Percentiles rank a stretch among this genome's conserved stretches.
phyloP scores from a whole-genome alignment of 768 basidiomycete genomes.

The Russula griseocarnosa region DNA sequence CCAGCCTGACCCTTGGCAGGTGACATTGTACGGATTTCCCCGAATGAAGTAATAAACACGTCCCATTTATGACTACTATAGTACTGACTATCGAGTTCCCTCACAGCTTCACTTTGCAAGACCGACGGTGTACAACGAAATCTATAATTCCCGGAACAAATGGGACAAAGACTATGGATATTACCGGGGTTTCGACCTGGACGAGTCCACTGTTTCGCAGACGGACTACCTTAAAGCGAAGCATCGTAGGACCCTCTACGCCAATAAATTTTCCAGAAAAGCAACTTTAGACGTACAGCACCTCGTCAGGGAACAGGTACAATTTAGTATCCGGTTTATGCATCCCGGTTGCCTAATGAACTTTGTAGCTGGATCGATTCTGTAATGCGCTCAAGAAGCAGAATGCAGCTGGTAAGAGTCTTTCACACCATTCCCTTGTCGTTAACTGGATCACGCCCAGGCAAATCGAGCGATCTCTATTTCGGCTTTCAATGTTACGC shows the following conservation, averaged over 20 bases:
- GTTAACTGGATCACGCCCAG: not conserved
- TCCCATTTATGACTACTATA: not conserved
- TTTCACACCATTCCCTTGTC: not conserved
- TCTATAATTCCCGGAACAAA: constrained; percentile 24
- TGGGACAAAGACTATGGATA: constrained; percentile 41
- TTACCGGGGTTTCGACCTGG: constrained; percentile 39
- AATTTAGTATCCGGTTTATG: not conserved
- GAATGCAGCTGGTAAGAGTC: constrained; percentile 11
- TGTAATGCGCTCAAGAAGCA: constrained; percentile 18
- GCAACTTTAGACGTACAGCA: constrained; percentile 37
- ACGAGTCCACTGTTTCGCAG: constrained; percentile 38
- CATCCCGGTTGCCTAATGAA: not conserved
- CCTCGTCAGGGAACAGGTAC: constrained; percentile 36
- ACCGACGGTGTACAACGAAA: constrained; percentile 16
- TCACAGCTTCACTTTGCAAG: constrained; percentile 16
- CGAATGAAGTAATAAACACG: constrained; percentile 6
- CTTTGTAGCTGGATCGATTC: constrained; percentile 37
- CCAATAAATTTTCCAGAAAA: constrained; percentile 41
- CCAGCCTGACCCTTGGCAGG: not conserved
- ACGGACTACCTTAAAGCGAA: constrained; percentile 37
- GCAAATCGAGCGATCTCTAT: constrained; percentile 37
- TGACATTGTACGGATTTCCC: constrained; percentile 21
- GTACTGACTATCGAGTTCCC: not conserved
- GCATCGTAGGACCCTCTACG: constrained; percentile 35
- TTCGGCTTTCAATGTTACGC: constrained; percentile 42